Conservation (phyloP, 1,139 yeast species). For the Taphrina confusa region DNA sequence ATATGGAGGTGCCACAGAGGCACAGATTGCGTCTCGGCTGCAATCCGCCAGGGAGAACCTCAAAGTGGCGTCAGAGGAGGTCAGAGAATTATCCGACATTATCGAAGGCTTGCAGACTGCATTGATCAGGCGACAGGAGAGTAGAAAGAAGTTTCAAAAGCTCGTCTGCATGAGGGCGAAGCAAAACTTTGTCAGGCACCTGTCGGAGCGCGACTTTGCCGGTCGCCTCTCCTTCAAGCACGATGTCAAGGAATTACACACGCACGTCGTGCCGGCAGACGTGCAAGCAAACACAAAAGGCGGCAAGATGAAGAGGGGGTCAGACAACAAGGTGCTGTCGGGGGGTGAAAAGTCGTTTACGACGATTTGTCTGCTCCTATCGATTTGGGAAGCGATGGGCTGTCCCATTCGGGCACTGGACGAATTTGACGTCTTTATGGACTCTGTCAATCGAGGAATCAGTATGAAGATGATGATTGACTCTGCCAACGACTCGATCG, state of each 20-base stretch:
- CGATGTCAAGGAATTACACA: constrained; percentile 41
- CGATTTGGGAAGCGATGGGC: constrained; percentile 93
- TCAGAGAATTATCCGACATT: constrained; percentile 32
- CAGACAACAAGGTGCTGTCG: constrained; percentile 80
- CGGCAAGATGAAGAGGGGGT: constrained; percentile 60
- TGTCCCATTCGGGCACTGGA: constrained; percentile 86
- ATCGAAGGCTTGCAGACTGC: constrained; percentile 36
- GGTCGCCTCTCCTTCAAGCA: constrained; percentile 71
- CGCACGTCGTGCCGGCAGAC: constrained; percentile 43
- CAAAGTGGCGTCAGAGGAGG: constrained; percentile 34
- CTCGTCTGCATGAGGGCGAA: constrained; percentile 41
- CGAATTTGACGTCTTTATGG: constrained; percentile 98
- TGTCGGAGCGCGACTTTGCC: constrained; percentile 61
- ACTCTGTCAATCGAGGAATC: constrained; percentile 79
- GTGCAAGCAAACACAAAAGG: constrained; percentile 43
- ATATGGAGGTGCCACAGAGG: constrained; percentile 36
- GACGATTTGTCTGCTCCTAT: constrained; percentile 80
- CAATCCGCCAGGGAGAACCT: constrained; percentile 29
- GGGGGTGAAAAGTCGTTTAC: constrained; percentile 98
- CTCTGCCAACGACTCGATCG: constrained; percentile 60
- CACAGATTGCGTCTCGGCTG: constrained; percentile 33
- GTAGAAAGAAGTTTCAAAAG: constrained; percentile 38
- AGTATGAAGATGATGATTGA: constrained; percentile 69
- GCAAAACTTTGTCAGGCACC: constrained; percentile 42
- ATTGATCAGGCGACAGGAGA: constrained; percentile 39